Base-by-base conservation (phyloP, 176 grass and related monocot species). In the Oryza longistaminata region DNA sequence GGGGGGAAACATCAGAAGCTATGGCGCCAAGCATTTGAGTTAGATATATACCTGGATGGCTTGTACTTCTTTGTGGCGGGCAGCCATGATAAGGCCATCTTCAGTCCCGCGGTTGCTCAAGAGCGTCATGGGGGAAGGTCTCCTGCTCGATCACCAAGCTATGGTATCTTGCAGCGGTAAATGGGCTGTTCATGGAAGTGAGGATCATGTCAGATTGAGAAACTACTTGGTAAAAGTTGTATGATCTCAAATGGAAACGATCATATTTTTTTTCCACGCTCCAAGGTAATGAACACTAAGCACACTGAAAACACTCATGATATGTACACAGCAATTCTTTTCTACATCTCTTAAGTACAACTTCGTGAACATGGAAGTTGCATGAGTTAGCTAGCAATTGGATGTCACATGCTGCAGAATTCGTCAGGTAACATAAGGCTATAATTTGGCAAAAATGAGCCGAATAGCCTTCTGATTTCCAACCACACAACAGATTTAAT, bases 121-220 rank as follows among this genome's bases (percentile, higher is more conserved):
- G 83, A 58, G 80, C 85, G 69, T 95, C 96, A 29, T 85, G 80
- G 35, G 96, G 96, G 62, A 98, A 98, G 73, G 66, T 98, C 55
- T 95, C 91, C 71, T 97, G 25, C 76, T 98, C 96, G 19, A 98
- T 98, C 64, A 98, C 93, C 75, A 98, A 83, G 64, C 96, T 98
- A 79, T 98, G 96, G 72, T 98, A 98, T 85, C 96, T 91, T 4
- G 93, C 93, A 22, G 91, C 96, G 0, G 82, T 93, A 61, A 98
- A 98, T 39, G 96, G 96, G 84, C 96, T 98, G 87, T 83, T 80
- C 66, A 77, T 86, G 27, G 3, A 84, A 87, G 65, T n/a, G 46
- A 64, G 17, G 7, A 19, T 87, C 45, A 43, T 37, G 66, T 81
- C 21, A 81, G 42, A 76, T 79, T 62, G 1, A 73, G 74, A 61